Evolutionary conservation across 2,329 filamentous ascomycete genomes (phyloP), one percentile per base, ranked within the genome.

Genomic region (Sphaerulina vaccinii): DNA sequence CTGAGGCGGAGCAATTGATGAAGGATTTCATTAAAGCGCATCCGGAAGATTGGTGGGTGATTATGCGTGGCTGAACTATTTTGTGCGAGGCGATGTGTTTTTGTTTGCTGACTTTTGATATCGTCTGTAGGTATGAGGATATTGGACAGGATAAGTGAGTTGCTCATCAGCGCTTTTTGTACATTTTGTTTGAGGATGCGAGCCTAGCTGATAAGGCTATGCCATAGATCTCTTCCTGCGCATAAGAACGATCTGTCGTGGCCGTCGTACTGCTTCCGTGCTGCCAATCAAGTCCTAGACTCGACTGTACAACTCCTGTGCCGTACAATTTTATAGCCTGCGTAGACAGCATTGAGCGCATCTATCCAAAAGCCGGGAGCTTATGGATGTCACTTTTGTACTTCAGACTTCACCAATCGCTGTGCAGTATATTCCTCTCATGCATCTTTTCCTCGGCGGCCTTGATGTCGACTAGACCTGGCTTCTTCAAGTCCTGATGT

Each of bases 1-100:
- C 76, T 27, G 81, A 85, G 65, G 88, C 86, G 65, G 79, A 81
- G 69, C 76, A 76, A 36, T 64, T 90, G 67, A 88, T 91, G 86
- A 77, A 80, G 54, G 80, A 74, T 58, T 91, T 90, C 66, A 88
- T 90, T 62, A 75, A 76, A 49, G 81, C 87, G 66, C 85, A 86
- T 67, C 87, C 87, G 1, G 80, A 82, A 55, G 74, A 90, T 51
- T 90, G 87, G 65, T 68, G 46, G 38, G 62, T 62, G 9, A 49
- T 62, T 6, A 55, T 58, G 57, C 40, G 54, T 36, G 56, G 54
- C 13, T 56, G 54, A 58, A 15, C 5, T 13, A 18, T 11, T 13
- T 7, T n/a, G n/a, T n/a, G n/a, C n/a, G 32, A 15, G 38, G 13
- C 3, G 21, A 24, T 22, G 29, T 11, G 27, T 13, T 10, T 3